Conservation (phyloP, 805 yeast genomes). For the Henningerozyma blattae region DNA sequence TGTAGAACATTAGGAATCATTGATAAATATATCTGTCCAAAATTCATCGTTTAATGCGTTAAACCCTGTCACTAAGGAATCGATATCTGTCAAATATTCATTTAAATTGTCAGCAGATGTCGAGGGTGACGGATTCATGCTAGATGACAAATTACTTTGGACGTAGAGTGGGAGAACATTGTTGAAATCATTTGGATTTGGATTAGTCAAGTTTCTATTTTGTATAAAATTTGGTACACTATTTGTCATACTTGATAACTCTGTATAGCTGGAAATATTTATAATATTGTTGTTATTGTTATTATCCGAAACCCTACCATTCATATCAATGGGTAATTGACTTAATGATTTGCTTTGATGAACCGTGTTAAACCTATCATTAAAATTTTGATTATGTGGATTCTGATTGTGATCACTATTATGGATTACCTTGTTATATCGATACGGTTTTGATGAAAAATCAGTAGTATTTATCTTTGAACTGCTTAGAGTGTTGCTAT, state of each 20-base stretch:
- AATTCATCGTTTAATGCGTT: slow-evolving; percentile 56
- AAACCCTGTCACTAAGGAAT: slow-evolving; percentile 35
- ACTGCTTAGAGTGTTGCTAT: too few relatives aligned
- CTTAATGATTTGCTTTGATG: background rate
- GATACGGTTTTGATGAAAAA: too few relatives aligned
- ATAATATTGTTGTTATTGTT: background rate
- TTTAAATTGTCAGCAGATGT: slow-evolving; percentile 21
- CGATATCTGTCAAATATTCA: slow-evolving; percentile 23
- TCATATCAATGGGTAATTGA: background rate
- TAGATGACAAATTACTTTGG: slow-evolving; percentile 23
- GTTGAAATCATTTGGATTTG: background rate
- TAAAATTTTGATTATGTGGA: too few relatives aligned
- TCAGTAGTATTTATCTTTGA: too few relatives aligned
- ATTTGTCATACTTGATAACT: background rate
- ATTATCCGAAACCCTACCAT: too few relatives aligned
- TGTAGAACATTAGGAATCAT: too few relatives aligned
- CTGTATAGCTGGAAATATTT: background rate
- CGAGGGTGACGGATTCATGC: slow-evolving; percentile 32
- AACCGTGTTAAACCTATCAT: too few relatives aligned
- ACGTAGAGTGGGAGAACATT: background rate
- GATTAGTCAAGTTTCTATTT: background rate
- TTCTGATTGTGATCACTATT: too few relatives aligned
- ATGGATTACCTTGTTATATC: too few relatives aligned
- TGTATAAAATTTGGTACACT: background rate
- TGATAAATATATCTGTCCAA: slow-evolving; percentile 41